Conservation (phyloP, 2,329 filamentous ascomycete genomes). For the Gnomoniopsis sp. region DNA sequence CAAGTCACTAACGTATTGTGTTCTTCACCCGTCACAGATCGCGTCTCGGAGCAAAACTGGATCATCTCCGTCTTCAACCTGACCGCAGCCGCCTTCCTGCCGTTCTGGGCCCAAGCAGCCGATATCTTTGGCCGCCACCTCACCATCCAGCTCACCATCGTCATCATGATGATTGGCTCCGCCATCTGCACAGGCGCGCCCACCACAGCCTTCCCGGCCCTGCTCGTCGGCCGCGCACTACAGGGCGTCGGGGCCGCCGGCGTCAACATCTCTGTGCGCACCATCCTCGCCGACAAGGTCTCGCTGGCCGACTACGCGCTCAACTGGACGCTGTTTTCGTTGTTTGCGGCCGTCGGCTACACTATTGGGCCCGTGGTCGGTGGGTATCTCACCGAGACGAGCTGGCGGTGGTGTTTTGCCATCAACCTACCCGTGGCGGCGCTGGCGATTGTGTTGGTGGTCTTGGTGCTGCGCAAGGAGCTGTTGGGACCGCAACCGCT, state of each 20-base stretch:
- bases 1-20: not conserved
- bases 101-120: conserved; percentile 61
- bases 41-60: conserved; percentile 62
- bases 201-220: conserved; percentile 49
- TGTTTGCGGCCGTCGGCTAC: conserved; percentile 58
- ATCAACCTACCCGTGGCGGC: conserved; percentile 57
- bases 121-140: conserved; percentile 63
- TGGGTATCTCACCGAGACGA: conserved; percentile 49
- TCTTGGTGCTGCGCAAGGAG: conserved; percentile 55
- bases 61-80: conserved; percentile 68
- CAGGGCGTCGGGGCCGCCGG: conserved; percentile 62
- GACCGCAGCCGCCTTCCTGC: conserved; percentile 64
- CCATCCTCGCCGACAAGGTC: conserved; percentile 64
- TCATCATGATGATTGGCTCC: conserved; percentile 57
- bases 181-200: conserved; percentile 59
- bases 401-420: conserved; percentile 67
- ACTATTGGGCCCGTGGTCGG: conserved; percentile 60
- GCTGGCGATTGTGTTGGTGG: conserved; percentile 49
- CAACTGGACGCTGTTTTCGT: conserved; percentile 59
- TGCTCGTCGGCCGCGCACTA: conserved; percentile 60
- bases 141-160: conserved; percentile 53
- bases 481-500: conserved; percentile 51
- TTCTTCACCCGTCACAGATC: conserved; percentile 33
- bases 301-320: conserved; percentile 57
- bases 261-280: conserved; percentile 56